Conservation (phyloP, 192 early-diverging fungal genomes). For the Thamnidium elegans region DNA sequence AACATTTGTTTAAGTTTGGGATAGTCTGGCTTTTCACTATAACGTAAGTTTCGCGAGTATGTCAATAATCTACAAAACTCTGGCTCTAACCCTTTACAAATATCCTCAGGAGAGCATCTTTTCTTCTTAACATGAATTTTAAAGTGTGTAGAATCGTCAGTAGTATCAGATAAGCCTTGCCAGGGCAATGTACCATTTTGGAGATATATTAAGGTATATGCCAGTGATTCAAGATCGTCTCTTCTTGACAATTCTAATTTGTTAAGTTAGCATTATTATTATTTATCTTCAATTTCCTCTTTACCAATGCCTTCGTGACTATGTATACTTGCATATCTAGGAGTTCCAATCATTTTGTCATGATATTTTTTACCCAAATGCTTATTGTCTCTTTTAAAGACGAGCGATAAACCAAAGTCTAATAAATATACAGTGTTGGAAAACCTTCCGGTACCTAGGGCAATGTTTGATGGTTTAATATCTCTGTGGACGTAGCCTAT, state of each 20-base stretch:
- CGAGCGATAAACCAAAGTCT: constrained; percentile 90
- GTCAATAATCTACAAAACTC: constrained; percentile 88
- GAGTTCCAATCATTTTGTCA: constrained; percentile 91
- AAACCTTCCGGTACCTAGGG: constrained; percentile 84
- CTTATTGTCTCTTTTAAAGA: constrained; percentile 78
- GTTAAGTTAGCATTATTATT: not conserved
- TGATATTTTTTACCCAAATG: constrained; percentile 92
- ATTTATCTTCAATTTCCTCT: too few species aligned
- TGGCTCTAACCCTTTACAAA: constrained; percentile 78
- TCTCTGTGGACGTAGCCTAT: constrained; percentile 86
- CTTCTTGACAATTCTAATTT: constrained; percentile 79
- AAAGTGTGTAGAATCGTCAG: constrained; percentile 91
- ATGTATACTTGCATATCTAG: constrained; percentile 89
- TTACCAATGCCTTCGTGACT: constrained; percentile 77
- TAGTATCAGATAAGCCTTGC: constrained; percentile 88
- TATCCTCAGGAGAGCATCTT: constrained; percentile 74
- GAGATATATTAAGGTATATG: constrained; percentile 92
- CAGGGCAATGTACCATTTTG: constrained; percentile 86
- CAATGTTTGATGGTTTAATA: constrained; percentile 90
- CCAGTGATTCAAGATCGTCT: constrained; percentile 88
- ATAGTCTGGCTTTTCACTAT: constrained; percentile 92
- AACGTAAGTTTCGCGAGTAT: constrained; percentile 78
- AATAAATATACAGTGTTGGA: constrained; percentile 84
- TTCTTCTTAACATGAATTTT: constrained; percentile 96
- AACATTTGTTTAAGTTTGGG: not conserved